Conservation (phyloP, 305 asterid species). For the Fraxinus ornus region DNA sequence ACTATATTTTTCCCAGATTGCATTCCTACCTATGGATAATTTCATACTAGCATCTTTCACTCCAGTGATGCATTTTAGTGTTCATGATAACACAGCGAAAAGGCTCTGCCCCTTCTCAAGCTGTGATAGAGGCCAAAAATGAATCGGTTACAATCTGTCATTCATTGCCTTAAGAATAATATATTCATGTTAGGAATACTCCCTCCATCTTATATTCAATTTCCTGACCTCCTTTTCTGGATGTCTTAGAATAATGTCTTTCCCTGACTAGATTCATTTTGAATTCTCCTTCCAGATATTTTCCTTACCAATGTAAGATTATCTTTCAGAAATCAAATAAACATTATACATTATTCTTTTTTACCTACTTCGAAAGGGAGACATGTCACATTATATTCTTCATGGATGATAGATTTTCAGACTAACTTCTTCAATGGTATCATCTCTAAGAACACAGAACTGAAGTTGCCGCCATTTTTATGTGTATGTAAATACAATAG, state of each 20-base stretch:
- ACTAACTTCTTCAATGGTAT: not conserved
- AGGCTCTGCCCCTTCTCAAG: not conserved
- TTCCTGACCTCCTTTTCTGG: not conserved
- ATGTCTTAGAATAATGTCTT: not conserved
- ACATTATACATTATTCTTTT: not conserved
- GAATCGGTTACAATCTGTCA: not conserved
- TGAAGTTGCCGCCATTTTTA: not conserved
- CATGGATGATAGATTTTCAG: not conserved
- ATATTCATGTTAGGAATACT: not conserved
- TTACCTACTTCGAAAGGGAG: not conserved
- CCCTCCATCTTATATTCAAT: not conserved
- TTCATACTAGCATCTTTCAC: not conserved
- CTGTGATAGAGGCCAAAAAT: not conserved
- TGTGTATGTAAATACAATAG: not conserved
- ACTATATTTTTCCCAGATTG: no score
- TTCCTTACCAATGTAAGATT: not conserved
- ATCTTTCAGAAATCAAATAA: not conserved
- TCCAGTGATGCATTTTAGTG: not conserved
- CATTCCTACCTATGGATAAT: no score
- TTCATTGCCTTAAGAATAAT: not conserved
- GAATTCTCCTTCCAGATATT: not conserved
- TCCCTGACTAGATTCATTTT: not conserved
- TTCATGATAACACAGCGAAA: not conserved
- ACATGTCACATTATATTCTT: not conserved
- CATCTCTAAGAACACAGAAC: not conserved